Conservation (phyloP, 1,284 basidiomycete genomes). For the Cerrena zonata region DNA sequence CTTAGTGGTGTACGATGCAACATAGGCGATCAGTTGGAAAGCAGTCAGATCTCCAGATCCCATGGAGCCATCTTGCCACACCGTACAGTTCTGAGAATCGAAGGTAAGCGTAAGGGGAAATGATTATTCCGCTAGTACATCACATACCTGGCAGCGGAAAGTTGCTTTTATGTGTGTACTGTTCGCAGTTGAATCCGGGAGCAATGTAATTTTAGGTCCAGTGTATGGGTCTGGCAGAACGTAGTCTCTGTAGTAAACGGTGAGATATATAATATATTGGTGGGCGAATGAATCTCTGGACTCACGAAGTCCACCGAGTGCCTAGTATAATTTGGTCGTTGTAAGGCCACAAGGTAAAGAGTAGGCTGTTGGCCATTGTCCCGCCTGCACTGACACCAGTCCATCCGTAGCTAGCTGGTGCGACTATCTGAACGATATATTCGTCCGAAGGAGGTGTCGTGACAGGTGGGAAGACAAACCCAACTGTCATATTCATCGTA, state of each 20-base stretch:
- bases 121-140: not conserved
- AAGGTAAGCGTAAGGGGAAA: not conserved
- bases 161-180: slow-evolving; percentile 27
- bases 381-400: slow-evolving; percentile 26
- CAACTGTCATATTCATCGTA: slow-evolving; percentile 22
- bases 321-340: slow-evolving; percentile 21
- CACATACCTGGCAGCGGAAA: slow-evolving; percentile 26
- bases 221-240: slow-evolving; percentile 20
- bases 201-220: slow-evolving; percentile 23
- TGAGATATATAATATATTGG: not conserved
- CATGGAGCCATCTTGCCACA: slow-evolving; percentile 24
- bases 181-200: slow-evolving; percentile 24
- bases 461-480: slow-evolving; percentile 23
- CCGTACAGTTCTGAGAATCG: slow-evolving; percentile 22
- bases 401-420: slow-evolving; percentile 23
- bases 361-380: slow-evolving; percentile 24
- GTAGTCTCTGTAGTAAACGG: slow-evolving; percentile 21
- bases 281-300: not conserved
- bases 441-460: slow-evolving; percentile 22
- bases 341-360: slow-evolving; percentile 26
- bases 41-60: slow-evolving; percentile 22
- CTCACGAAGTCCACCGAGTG: slow-evolving; percentile 25
- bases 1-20: slow-evolving; percentile 19
- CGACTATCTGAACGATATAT: slow-evolving; percentile 25
- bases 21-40: slow-evolving; percentile 25